Base-by-base conservation (phyloP, 208 protist species). In the Wallacemonas rigidus region DNA sequence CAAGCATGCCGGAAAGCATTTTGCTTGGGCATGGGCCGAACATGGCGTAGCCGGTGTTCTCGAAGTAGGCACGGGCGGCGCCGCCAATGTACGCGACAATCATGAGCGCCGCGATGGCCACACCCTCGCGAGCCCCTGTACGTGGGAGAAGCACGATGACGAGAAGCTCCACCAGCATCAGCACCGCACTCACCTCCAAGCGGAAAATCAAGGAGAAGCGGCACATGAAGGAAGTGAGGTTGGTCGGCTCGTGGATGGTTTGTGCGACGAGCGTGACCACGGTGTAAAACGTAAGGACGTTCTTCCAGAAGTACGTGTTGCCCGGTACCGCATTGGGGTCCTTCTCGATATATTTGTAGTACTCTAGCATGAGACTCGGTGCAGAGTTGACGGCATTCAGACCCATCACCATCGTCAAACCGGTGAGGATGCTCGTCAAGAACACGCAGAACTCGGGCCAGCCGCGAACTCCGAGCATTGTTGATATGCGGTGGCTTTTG, bases 11-110 rank as follows among this genome's bases (percentile, higher is more conserved):
- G 8, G 88, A 81, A 50, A 89, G 74, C 67, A 87, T 91, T 50
- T 87, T 89, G 9, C 72, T 60, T 12, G 93, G 93, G 62, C 90
- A 90, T 0, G 86, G 80, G 11, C 82, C 88, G 54, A 94, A 94
- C 17, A 98, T 65, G 35, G 91, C 93, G 75, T 97, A 98, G n/a
- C 91, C 86, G 14, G 87, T 94, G 65, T 93, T 91, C 73, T 97
- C 89, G 71, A 92, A 94, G 75, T 94, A 95, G 17, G 86, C 90
- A 35, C 87, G 85, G 41, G 74, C 85, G 2, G 80, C 71, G 2
- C 90, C 90, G 50, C 81, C 79, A 2, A 92, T 44, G 76, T 87
- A 86, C 54, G 86, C 86, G n/a, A 85, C 74, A 41, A 91, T 65
- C 68, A 98, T 83, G 39, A 94, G 70, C 17, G 89, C 81, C 9